Percentiles rank a stretch among this genome's conserved stretches.
Conservation (phyloP, 352 stramenopile genomes). For the Pythium brassicae region DNA sequence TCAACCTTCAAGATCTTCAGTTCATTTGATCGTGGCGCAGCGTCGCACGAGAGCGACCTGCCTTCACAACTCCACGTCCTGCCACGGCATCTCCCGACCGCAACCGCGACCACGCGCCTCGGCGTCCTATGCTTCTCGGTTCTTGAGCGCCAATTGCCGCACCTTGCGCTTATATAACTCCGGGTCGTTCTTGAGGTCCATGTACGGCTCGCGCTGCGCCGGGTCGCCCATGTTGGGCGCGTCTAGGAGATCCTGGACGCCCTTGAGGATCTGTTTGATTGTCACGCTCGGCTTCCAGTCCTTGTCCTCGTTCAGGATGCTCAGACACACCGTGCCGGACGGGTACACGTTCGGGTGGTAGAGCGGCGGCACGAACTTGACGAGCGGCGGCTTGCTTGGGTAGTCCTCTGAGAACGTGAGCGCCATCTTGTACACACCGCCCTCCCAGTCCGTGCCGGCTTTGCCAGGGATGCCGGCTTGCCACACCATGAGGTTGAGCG, state of each 20-base stretch:
- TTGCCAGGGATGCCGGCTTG: conserved; percentile 96
- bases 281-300: conserved; percentile 97
- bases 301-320: conserved; percentile 99
- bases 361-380: conserved; percentile 96
- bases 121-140: conserved; percentile 64
- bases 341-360: conserved; percentile 98
- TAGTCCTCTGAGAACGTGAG: conserved; percentile 98
- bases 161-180: conserved; percentile 87
- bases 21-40: too few species aligned
- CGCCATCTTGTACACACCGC: conserved; percentile 95
- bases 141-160: conserved; percentile 77
- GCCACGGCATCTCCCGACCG: not conserved
- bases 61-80: not conserved
- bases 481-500: conserved; percentile 97
- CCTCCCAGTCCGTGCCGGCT: conserved; percentile 95
- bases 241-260: conserved; percentile 91
- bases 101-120: not conserved
- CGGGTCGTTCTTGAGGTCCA: conserved; percentile 88
- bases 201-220: conserved; percentile 82
- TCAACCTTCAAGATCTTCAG: too few species aligned
- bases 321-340: conserved; percentile 97
- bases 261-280: conserved; percentile 98
- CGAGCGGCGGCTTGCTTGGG: conserved; percentile 96
- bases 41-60: not conserved
- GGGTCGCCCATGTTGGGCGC: conserved; percentile 87